These are phyloP conservation scores for Hypoxylon sp. DNA, from an alignment of 2,329 filamentous ascomycete species.

Conservation along the genomic window DNA sequence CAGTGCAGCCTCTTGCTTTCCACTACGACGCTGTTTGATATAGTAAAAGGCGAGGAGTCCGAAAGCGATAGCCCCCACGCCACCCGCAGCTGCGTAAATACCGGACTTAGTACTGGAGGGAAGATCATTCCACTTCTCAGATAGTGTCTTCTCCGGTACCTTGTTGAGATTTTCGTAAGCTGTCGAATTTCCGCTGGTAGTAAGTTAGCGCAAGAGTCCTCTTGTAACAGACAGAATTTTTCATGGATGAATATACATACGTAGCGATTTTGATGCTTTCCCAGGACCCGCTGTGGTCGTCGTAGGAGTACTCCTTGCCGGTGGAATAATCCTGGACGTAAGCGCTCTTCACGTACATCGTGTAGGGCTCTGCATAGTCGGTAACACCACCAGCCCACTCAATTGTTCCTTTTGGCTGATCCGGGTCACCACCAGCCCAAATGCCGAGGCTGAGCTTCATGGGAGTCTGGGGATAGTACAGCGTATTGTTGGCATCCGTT, in stretches of 20 bases:
- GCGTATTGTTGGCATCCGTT: slow-evolving; percentile 66
- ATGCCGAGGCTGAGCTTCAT: slow-evolving; percentile 75
- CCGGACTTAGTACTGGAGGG: slow-evolving; percentile 59
- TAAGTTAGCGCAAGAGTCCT: too few relatives aligned
- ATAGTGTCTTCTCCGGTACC: slow-evolving; percentile 51
- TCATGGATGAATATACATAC: slow-evolving; percentile 56
- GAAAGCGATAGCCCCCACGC: slow-evolving; percentile 49
- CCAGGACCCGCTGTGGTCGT: slow-evolving; percentile 67
- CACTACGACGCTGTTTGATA: slow-evolving; percentile 62
- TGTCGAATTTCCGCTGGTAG: slow-evolving; percentile 68
- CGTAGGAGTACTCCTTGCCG: slow-evolving; percentile 71
- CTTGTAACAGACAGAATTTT: too few relatives aligned
- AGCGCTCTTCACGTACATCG: slow-evolving; percentile 74
- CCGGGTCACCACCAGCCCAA: slow-evolving; percentile 69
- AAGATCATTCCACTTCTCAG: slow-evolving; percentile 64
- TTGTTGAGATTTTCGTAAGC: slow-evolving; percentile 55
- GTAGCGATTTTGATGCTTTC: slow-evolving; percentile 67
- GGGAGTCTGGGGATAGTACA: slow-evolving; percentile 78
- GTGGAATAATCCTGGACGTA: slow-evolving; percentile 65
- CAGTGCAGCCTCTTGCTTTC: slow-evolving; percentile 59
- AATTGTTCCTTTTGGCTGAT: slow-evolving; percentile 64
- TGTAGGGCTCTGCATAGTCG: slow-evolving; percentile 73
- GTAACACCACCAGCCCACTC: slow-evolving; percentile 76
- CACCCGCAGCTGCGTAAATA: slow-evolving; percentile 60
- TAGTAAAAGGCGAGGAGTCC: slow-evolving; percentile 59